Evolutionary conservation across 2,329 filamentous ascomycete species (phyloP).

Genomic region (Nemania sp.): DNA sequence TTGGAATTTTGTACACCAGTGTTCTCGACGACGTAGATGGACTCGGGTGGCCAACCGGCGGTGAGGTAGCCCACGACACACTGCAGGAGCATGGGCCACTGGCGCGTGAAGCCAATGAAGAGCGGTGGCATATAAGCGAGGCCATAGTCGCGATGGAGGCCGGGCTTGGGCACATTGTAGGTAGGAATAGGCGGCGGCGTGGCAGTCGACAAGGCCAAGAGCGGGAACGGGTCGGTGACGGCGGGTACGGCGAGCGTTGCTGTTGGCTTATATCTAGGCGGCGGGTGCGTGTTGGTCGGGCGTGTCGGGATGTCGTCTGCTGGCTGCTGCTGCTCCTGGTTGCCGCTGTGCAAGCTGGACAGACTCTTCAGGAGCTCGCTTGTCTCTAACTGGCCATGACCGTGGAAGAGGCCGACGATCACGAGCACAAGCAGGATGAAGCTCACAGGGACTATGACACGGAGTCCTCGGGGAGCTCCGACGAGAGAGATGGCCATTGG

Average conservation of each 20-base stretch:
- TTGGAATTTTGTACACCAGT: conserved; percentile 52
- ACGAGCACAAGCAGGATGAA: conserved; percentile 28
- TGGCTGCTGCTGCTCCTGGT: conserved; percentile 9
- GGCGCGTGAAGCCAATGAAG: conserved; percentile 54
- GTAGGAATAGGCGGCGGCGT: conserved; percentile 39
- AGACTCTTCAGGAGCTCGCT: conserved; percentile 30
- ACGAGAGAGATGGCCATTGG: conserved; percentile 22
- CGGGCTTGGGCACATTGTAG: conserved; percentile 42
- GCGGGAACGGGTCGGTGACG: conserved; percentile 35
- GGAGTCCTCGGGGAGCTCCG: conserved; percentile 25
- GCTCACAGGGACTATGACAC: conserved; percentile 32
- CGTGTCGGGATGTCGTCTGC: conserved; percentile 18
- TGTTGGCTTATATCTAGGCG: conserved; percentile 37
- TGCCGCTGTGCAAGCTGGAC: conserved; percentile 27
- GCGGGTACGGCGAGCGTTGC: conserved; percentile 27
- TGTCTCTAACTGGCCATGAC: conserved; percentile 17
- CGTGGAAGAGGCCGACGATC: conserved; percentile 26
- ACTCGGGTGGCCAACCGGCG: conserved; percentile 51
- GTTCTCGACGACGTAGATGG: conserved; percentile 55
- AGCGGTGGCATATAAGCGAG: conserved; percentile 44
- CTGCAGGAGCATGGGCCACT: conserved; percentile 51
- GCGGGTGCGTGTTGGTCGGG: conserved; percentile 32
- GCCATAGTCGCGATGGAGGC: conserved; percentile 40
- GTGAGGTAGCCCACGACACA: conserved; percentile 51
- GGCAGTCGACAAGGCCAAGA: conserved; percentile 30